Evolutionary conservation across 345 rosid species (phyloP), one percentile per base, ranked within the genome.

Genomic region (Clausena lansium): DNA sequence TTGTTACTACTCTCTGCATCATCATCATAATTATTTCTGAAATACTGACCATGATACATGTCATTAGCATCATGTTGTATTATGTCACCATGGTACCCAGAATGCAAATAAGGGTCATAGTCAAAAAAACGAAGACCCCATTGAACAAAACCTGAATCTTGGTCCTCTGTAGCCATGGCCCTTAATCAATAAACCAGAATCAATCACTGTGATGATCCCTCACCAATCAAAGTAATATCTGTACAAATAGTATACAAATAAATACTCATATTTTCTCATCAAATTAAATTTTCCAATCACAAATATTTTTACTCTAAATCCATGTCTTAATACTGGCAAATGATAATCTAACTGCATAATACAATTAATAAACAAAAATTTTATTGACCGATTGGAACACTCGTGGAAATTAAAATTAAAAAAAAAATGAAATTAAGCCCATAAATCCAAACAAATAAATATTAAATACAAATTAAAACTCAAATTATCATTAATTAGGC

Each of bases 51-150:
- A 11, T 76, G 70, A 60, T 84, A 77, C 13, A 74, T 63, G 57
- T 78, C 84, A 70, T 82, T 78, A 76, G 83, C 57, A 78, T 85
- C 84, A 59, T 78, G 83, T 6, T 86, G 93, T 45, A 82, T 47
- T 61, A 83, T 50, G 73, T 84, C 91, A 67, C 79, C 77, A 58
- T 85, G 84, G 83, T 89, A 92, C 70, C 85, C 95, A 65, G 88
- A 67, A 87, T 86, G 84, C 74, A 63, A 83, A 50, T 75, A 81
- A 7, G 88, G 86, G 71, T 79, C 86, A 75, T 84, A 83, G 25
- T 92, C 91, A 72, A 95, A 91, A 81, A 96, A 38, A 13, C 73
- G 75, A 70, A 71, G 83, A 77, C 89, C 83, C 99, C 99, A 93
- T 73, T 88, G 80, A 73, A 82, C 9, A 35, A 83, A 72, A 55